A percentile compares a stretch with the other conserved stretches of the same genome.
phyloP scores from a whole-genome alignment of 257 asterid genomes.

The Solanum chiquidenum region DNA sequence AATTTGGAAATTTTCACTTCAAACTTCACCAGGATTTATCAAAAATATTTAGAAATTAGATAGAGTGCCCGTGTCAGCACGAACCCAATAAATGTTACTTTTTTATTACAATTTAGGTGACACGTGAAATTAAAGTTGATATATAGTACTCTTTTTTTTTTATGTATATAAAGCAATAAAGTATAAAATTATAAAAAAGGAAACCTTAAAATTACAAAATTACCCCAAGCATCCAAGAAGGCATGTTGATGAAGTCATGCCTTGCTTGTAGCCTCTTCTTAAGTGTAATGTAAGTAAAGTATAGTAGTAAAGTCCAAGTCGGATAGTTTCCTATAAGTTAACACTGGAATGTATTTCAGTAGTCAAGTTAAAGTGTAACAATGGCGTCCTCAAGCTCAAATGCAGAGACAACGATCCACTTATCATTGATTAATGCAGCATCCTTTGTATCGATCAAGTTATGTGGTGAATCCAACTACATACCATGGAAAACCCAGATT shows the following conservation, averaged over 20 bases:
- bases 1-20: neutral
- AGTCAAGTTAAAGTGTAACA: too few relatives aligned
- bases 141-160: too few relatives aligned
- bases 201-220: neutral
- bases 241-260: neutral
- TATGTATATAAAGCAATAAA: neutral
- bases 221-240: neutral
- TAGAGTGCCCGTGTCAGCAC: neutral
- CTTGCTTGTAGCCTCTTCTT: neutral
- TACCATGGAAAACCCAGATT: neutral
- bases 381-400: too few relatives aligned
- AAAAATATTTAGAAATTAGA: too few relatives aligned
- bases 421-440: neutral
- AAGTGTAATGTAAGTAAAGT: too few relatives aligned
- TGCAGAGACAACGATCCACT: neutral
- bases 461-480: neutral
- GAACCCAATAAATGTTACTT: neutral
- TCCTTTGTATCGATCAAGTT: neutral
- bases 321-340: too few relatives aligned
- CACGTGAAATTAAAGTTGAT: too few relatives aligned
- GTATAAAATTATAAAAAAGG: neutral
- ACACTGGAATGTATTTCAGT: too few relatives aligned
- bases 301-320: too few relatives aligned
- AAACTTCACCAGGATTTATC: neutral
- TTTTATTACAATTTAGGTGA: too few relatives aligned